phyloP scores from a whole-genome alignment of 1,139 yeast species.

The Debaryomyces psychrophilus region DNA sequence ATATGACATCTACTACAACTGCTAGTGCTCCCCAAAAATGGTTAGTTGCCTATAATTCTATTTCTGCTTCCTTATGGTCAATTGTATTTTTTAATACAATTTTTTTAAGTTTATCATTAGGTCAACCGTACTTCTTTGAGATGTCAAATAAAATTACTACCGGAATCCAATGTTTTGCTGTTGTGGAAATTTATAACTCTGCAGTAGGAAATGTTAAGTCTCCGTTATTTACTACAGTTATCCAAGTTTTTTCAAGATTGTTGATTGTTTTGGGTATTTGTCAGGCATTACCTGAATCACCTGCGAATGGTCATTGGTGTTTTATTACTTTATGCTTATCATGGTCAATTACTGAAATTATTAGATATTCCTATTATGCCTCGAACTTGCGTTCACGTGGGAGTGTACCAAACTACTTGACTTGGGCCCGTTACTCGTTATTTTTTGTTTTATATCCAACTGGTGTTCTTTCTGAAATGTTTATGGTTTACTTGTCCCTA shows the following conservation, averaged over 20 bases:
- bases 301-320: constrained; percentile 61
- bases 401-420: constrained; percentile 62
- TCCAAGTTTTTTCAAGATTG: constrained; percentile 86
- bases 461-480: constrained; percentile 85
- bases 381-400: constrained; percentile 58
- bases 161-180: constrained; percentile 78
- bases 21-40: constrained; percentile 38
- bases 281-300: constrained; percentile 68
- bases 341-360: constrained; percentile 90
- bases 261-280: constrained; percentile 84
- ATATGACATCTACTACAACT: constrained; percentile 5
- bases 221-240: constrained; percentile 77
- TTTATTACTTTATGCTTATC: constrained; percentile 72
- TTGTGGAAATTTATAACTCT: constrained; percentile 81
- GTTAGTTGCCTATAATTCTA: constrained; percentile 48
- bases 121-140: constrained; percentile 63
- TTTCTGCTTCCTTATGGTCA: constrained; percentile 51
- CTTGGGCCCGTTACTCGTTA: constrained; percentile 79
- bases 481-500: constrained; percentile 68
- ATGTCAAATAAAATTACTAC: constrained; percentile 64
- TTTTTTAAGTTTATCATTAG: constrained; percentile 39
- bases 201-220: constrained; percentile 79
- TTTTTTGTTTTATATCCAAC: constrained; percentile 85
- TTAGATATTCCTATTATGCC: constrained; percentile 86
- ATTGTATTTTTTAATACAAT: constrained; percentile 46